Conservation (phyloP, 352 stramenopile genomes). For the Pythium apleroticum region DNA sequence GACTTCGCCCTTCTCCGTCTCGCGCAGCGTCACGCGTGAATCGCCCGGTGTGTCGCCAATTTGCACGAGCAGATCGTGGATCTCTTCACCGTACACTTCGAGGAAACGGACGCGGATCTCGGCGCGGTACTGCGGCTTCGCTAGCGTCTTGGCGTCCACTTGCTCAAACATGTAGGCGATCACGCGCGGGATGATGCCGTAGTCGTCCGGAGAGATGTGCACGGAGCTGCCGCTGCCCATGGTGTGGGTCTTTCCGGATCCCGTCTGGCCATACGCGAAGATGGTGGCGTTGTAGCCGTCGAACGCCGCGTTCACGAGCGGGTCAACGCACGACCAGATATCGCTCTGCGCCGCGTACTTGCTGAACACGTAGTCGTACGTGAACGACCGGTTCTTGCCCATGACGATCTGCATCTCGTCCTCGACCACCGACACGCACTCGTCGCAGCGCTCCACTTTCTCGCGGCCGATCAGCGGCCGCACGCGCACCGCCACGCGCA, state of each 20-base stretch:
- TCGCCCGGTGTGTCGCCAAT: constrained; percentile 65
- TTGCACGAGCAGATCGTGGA: constrained; percentile 87
- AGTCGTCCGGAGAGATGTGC: constrained; percentile 76
- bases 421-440: constrained; percentile 84
- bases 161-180: constrained; percentile 85
- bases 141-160: constrained; percentile 56
- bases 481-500: constrained; percentile 85
- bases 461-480: constrained; percentile 85
- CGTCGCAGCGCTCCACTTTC: constrained; percentile 87
- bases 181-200: constrained; percentile 86
- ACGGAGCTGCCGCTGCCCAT: constrained; percentile 87
- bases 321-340: constrained; percentile 83
- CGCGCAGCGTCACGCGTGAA: constrained; percentile 75
- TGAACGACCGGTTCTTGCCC: constrained; percentile 88
- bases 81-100: constrained; percentile 92
- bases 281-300: constrained; percentile 91
- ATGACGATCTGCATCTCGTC: constrained; percentile 85
- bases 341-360: constrained; percentile 84
- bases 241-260: constrained; percentile 87
- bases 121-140: constrained; percentile 60
- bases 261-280: constrained; percentile 89
- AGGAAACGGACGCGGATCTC: constrained; percentile 87
- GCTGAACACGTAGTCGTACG: constrained; percentile 90
- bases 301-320: constrained; percentile 78
- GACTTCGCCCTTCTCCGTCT: constrained; percentile 79